phyloP scores from a whole-genome alignment of 257 asterid genomes.

The Penstemon eatonii region DNA sequence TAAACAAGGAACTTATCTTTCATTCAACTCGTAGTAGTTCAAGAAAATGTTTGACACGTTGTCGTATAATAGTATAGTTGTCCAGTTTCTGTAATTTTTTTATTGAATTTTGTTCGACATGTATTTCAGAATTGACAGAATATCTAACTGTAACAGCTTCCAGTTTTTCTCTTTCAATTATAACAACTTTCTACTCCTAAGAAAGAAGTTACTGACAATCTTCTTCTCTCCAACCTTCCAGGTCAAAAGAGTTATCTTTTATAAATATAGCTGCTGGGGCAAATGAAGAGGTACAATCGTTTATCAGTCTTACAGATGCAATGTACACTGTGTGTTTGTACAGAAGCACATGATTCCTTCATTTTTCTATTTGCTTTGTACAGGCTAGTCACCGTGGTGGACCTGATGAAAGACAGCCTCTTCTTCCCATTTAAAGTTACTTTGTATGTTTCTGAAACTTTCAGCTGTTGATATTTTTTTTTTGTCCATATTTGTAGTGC shows the following conservation, averaged over 20 bases:
- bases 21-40: too few species aligned
- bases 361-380: constrained; percentile 29
- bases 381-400: constrained; percentile 76
- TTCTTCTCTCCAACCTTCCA: constrained; percentile 33
- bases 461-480: constrained; percentile 18
- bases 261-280: constrained; percentile 90
- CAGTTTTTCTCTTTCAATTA: constrained; percentile 4
- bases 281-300: constrained; percentile 64
- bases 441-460: constrained; percentile 33
- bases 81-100: too few species aligned
- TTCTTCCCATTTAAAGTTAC: constrained; percentile 59
- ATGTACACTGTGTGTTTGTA: constrained; percentile 14
- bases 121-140: constrained; percentile 14
- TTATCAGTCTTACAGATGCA: constrained; percentile 27
- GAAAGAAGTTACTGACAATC: constrained; percentile 17
- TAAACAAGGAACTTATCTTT: too few species aligned
- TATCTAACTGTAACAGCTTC: constrained; percentile 9
- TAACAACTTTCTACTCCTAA: constrained; percentile 6
- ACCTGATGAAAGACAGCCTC: constrained; percentile 74
- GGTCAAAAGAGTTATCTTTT: constrained; percentile 74
- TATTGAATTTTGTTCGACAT: not conserved
- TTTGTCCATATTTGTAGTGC: not conserved
- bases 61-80: too few species aligned
- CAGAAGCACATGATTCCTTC: constrained; percentile 15
- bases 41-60: too few species aligned